phyloP scores from a whole-genome alignment of 345 rosid genomes.

The Eucalyptus sp. region DNA sequence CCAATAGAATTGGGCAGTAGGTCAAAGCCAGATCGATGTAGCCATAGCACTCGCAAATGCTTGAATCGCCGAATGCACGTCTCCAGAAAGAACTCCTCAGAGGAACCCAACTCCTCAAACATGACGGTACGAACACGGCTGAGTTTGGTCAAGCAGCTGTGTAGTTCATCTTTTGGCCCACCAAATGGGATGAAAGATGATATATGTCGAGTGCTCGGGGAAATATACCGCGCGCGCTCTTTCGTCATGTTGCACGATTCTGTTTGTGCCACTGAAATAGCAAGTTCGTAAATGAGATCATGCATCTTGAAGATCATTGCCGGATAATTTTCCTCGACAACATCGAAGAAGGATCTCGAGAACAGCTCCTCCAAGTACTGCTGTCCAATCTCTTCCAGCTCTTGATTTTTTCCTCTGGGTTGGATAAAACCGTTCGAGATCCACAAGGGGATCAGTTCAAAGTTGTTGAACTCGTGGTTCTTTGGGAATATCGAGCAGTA shows the following conservation, averaged over 20 bases:
- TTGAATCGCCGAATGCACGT: not conserved
- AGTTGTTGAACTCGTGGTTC: not conserved
- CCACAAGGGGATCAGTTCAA: not conserved
- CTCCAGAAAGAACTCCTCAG: not conserved
- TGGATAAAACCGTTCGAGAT: not conserved
- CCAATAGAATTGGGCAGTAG: not conserved
- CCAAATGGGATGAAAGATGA: not conserved
- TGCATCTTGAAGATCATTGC: not conserved
- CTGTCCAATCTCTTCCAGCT: not conserved
- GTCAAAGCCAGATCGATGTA: not conserved
- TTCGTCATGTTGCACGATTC: not conserved
- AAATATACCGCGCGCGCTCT: not conserved
- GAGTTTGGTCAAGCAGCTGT: not conserved
- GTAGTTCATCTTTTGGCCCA: not conserved
- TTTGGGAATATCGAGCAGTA: slow-evolving; percentile 15
- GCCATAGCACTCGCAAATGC: not conserved
- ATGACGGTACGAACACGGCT: not conserved
- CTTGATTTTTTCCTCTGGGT: not conserved
- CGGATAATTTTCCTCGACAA: not conserved
- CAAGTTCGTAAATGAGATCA: slow-evolving; percentile 16
- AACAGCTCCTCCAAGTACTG: slow-evolving; percentile 1
- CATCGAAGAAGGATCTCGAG: slow-evolving; percentile 16
- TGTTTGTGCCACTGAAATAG: not conserved
- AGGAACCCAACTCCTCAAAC: not conserved
- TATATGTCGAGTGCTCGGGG: not conserved